Base-by-base conservation (phyloP, 768 basidiomycete species). In the Stropharia rugosoannulata region DNA sequence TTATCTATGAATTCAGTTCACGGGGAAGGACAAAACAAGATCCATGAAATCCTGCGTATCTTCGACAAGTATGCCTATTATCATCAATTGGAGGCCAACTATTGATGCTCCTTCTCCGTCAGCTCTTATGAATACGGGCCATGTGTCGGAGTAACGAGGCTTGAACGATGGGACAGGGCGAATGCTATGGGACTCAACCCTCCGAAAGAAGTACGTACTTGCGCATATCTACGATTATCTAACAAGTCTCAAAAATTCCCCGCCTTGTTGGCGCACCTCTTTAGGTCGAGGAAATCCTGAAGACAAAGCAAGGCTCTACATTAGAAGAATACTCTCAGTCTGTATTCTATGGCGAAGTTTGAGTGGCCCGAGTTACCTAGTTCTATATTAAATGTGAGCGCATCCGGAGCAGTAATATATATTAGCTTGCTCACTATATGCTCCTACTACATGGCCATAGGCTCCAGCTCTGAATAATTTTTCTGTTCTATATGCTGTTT, bases 151-250 rank as follows among this genome's bases (percentile, higher is more conserved):
- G 79, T 92, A 51, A 81, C 85, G n/a, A 84, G 95, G 27, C 71
- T 96, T 12, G 85, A 95, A 58, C 78, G 95, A 38, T 98, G 94
- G 93, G 83, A 95, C 65, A 79, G 95, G 47, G 95, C 95, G 0
- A 68, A 85, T 25, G 78, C 79, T 9, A 75, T 95, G 43, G 93
- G 93, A 2, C 73, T 97, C 16, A 77, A 86, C 45, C 95, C 95
- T 12, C 94, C 62, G 5, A 56, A 56, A 39, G 62, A 63, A 54
- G 59, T 60, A 27, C 32, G 58, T 52, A 25, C 18, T 9, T 29
- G 43, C n/a, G 18, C 13, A 32, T 45, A 10, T 27, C 32, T 19
- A 12, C 25, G 12, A 22, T 13, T 16, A 5, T 13, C 4, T 13
- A 10, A 38, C 9, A 18, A n/a, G 35, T 22, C 15, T 16, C 22